These are phyloP conservation scores for Pyronema domesticum DNA, from an alignment of 495 filamentous ascomycete species.

Conservation along the genomic window DNA sequence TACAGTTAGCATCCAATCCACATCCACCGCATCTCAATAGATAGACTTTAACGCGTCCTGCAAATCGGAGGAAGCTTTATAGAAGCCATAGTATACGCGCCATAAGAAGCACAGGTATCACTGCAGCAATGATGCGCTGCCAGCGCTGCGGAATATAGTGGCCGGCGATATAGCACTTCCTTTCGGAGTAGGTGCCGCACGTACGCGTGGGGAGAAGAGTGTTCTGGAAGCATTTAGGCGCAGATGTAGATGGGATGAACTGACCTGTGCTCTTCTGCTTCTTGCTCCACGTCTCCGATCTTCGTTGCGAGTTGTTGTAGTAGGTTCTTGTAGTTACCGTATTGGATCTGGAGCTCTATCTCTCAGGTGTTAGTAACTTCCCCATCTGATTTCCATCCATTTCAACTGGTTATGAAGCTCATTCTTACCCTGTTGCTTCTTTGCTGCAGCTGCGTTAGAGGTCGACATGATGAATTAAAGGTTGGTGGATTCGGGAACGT, in stretches of 20 bases:
- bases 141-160: not conserved
- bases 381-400: not conserved
- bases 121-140: not conserved
- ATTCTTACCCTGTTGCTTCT: slow-evolving; percentile 68
- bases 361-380: not conserved
- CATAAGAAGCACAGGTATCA: not conserved
- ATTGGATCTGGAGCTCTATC: slow-evolving; percentile 80
- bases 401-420: not conserved
- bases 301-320: slow-evolving; percentile 87
- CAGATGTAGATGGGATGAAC: not conserved
- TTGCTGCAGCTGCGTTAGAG: slow-evolving; percentile 27
- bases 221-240: not conserved
- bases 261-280: slow-evolving; percentile 93
- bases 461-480: not conserved
- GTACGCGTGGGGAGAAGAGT: not conserved
- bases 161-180: not conserved
- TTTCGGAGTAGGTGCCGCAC: not conserved
- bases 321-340: slow-evolving; percentile 86
- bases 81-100: not conserved
- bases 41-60: not conserved
- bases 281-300: slow-evolving; percentile 92
- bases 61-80: no score
- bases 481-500: no score
- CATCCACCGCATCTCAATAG: not conserved
- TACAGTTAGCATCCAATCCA: not conserved